phyloP scores from a whole-genome alignment of 352 stramenopile genomes.

The Phytophthora europaea region DNA sequence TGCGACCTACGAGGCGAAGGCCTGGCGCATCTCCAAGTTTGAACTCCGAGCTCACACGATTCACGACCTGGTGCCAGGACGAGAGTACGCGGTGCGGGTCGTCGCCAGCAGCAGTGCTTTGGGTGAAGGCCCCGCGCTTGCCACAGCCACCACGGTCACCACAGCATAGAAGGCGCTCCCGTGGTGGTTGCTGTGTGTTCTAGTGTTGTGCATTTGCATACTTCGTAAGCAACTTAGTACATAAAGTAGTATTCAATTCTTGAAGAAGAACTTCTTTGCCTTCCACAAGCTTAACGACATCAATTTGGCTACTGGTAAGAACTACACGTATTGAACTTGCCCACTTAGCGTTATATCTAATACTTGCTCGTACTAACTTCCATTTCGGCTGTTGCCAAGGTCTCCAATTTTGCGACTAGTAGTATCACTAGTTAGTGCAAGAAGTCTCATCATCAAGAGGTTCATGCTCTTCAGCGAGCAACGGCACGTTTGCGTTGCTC shows the following conservation, averaged over 20 bases:
- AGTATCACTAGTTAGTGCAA: neutral
- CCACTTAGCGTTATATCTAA: constrained; percentile 1
- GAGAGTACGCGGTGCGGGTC: constrained; percentile 76
- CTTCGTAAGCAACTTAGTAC: neutral
- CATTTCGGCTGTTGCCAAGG: too few relatives aligned
- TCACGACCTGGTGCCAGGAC: constrained; percentile 66
- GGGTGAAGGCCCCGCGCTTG: constrained; percentile 53
- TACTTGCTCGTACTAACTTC: neutral
- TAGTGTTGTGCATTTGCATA: neutral
- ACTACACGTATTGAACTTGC: too few relatives aligned
- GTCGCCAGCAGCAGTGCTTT: constrained; percentile 37
- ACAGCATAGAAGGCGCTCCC: neutral
- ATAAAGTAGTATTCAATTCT: neutral
- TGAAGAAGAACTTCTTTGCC: neutral
- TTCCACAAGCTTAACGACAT: too few relatives aligned
- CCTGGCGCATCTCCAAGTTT: constrained; percentile 69
- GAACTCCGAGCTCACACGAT: constrained; percentile 72
- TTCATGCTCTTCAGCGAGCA: constrained; percentile 22
- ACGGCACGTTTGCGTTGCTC: constrained; percentile 25
- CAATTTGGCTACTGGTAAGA: constrained; percentile 9
- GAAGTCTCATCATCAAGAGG: neutral
- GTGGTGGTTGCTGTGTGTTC: neutral
- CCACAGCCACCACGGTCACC: constrained; percentile 34
- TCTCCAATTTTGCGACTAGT: neutral
- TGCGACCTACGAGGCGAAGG: constrained; percentile 56